Base-by-base conservation (phyloP, 2,329 filamentous ascomycete genomes). In the Venturia aucupariae region DNA sequence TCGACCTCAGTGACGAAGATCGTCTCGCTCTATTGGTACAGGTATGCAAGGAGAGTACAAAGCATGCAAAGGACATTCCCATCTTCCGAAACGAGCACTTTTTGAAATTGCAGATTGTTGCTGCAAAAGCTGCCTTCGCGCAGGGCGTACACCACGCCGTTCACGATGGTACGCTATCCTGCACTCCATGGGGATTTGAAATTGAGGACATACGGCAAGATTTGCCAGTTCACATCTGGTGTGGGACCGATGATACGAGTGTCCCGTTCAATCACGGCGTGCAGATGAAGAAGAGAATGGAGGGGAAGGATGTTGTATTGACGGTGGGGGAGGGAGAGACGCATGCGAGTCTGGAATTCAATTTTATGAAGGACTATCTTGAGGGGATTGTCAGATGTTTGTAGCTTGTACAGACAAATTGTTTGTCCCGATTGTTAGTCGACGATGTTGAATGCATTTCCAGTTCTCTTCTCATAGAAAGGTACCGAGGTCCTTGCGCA, bases 151-250 rank as follows among this genome's bases (percentile, higher is more conserved):
- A 72, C 44, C 69, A 67, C 0, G 65, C 72, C 41, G 64, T 68
- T 24, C 62, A 70, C 54, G 75, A 78, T 68, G 73, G 71, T 8
- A 70, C 60, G 55, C 17, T 72, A 38, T 67, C 72, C 46, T 71
- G 68, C 57, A 64, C 46, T 5, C 65, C 71, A 11, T 75, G 69
- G 67, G 75, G 73, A 0, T 77, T 77, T 63, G 62, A 66, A 62
- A 65, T 77, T 1, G 68, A 74, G 64, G 75, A 76, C 65, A 73
- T 77, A 32, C 62, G 73, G 4, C 60, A 65, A 0, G 75, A 76
- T 65, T 63, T 77, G 54, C 71, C 71, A 2, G 70, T 77, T 38
- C 70, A 74, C 64, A 51, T 77, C 67, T 76, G 74, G 74, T 73
- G 76, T 67, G 74, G 73, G 24, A 74, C 69, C 54, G 41, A 68